Conservation (phyloP, 2,329 filamentous ascomycete genomes). For the Ophiocordyceps sinensis region DNA sequence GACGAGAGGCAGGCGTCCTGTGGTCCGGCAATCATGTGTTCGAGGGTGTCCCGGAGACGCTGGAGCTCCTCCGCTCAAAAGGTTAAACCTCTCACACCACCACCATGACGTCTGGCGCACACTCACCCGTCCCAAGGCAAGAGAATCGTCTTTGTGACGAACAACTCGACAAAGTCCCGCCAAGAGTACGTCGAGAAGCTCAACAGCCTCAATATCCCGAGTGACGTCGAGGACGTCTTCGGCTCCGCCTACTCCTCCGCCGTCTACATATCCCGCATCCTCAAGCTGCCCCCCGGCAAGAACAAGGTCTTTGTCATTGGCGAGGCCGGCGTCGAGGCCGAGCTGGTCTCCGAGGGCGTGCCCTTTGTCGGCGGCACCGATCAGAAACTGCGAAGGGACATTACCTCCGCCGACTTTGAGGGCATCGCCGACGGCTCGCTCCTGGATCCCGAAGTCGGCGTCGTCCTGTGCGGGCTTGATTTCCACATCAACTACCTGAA, state of each 20-base stretch:
- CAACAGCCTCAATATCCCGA: conserved; percentile 63
- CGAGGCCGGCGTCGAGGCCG: conserved; percentile 80
- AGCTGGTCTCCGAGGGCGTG: conserved; percentile 67
- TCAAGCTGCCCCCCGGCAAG: conserved; percentile 61
- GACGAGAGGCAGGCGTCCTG: conserved; percentile 53
- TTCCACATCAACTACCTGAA: conserved; percentile 96
- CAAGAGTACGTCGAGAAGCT: conserved; percentile 89
- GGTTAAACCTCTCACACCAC: conserved; percentile 31
- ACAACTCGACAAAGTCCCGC: conserved; percentile 96
- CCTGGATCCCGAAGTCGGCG: conserved; percentile 76
- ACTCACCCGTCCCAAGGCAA: conserved; percentile 46
- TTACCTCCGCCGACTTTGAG: conserved; percentile 66
- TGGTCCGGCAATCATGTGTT: conserved; percentile 94
- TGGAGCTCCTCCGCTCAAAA: conserved; percentile 68
- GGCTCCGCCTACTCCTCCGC: conserved; percentile 89
- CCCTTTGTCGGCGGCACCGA: conserved; percentile 80
- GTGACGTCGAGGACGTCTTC: conserved; percentile 79
- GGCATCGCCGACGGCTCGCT: conserved; percentile 59
- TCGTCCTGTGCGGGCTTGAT: conserved; percentile 81
- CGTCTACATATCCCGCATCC: conserved; percentile 89
- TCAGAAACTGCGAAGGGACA: conserved; percentile 58
- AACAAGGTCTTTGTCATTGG: conserved; percentile 93
- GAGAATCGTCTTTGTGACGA: conserved; percentile 88
- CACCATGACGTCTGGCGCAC: neutral
- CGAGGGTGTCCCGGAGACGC: conserved; percentile 68